Evolutionary conservation across 306 rosid species (phyloP).

Genomic region (Urtica urens): DNA sequence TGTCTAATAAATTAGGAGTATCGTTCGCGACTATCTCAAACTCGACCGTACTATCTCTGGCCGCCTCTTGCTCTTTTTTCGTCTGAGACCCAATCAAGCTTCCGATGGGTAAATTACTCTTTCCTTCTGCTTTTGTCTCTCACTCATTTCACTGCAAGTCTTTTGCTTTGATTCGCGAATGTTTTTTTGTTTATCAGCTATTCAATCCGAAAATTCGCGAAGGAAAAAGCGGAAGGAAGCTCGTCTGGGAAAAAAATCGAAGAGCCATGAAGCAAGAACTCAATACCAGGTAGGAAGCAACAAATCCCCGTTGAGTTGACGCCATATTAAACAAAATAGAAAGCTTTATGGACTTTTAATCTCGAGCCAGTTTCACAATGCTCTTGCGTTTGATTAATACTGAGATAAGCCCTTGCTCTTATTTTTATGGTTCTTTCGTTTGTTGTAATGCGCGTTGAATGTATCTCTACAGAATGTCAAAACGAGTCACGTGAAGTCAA

Average conservation of each 20-base stretch:
- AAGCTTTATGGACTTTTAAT: neutral
- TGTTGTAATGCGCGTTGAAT: neutral
- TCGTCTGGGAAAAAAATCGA: conserved; percentile 40
- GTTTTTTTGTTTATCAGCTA: no score
- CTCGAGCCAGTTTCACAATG: neutral
- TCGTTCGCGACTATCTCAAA: no score
- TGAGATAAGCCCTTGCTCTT: neutral
- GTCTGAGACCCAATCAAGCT: no score
- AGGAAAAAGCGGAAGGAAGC: conserved; percentile 59
- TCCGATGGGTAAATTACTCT: no score
- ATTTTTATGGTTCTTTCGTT: neutral
- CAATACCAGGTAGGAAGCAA: conserved; percentile 33
- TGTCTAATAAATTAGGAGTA: no score
- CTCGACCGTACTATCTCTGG: no score
- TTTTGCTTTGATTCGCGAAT: no score
- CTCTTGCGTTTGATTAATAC: neutral
- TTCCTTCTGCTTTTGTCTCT: no score
- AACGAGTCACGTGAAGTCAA: conserved; percentile 13
- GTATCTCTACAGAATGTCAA: conserved; percentile 28
- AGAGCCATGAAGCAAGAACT: conserved; percentile 44
- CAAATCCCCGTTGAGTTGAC: no score
- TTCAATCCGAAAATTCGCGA: conserved; percentile 54
- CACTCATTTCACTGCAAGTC: no score
- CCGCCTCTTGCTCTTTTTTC: no score
- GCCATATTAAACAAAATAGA: neutral